Conservation (phyloP, 306 rosid species). For the Quercus wislizeni region DNA sequence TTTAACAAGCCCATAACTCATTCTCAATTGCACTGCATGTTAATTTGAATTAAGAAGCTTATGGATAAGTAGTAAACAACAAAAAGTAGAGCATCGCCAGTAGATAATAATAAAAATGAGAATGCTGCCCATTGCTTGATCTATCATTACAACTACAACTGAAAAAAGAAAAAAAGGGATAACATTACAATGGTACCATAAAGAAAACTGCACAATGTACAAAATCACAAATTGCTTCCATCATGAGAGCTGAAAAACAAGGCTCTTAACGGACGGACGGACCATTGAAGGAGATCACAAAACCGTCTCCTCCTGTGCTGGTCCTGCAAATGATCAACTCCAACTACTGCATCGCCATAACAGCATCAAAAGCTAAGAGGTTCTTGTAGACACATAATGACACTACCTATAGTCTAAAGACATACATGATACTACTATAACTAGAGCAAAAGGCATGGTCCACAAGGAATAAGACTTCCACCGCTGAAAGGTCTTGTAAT, state of each 20-base stretch:
- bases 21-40: background rate
- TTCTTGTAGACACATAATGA: background rate
- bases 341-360: slow-evolving; percentile 1
- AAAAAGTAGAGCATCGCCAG: background rate
- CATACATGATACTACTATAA: background rate
- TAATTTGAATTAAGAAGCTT: background rate
- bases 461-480: slow-evolving; percentile 20
- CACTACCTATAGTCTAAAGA: background rate
- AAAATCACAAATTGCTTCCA: slow-evolving; percentile 21
- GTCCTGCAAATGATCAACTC: slow-evolving; percentile 25
- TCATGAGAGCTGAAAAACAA: slow-evolving; percentile 53
- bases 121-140: slow-evolving; percentile 9
- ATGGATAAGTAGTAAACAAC: background rate
- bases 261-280: slow-evolving; percentile 40
- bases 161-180: background rate
- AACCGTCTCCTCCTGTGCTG: slow-evolving; percentile 66
- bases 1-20: background rate
- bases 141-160: slow-evolving; percentile 4
- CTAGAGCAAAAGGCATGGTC: slow-evolving; percentile 4
- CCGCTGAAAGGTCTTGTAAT: slow-evolving; percentile 37
- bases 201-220: slow-evolving; percentile 5
- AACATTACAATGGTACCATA: slow-evolving; percentile 3
- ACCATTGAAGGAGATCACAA: slow-evolving; percentile 59
- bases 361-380: background rate
- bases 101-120: background rate